phyloP scores from a whole-genome alignment of 345 rosid genomes.

The Syzygium jambos region DNA sequence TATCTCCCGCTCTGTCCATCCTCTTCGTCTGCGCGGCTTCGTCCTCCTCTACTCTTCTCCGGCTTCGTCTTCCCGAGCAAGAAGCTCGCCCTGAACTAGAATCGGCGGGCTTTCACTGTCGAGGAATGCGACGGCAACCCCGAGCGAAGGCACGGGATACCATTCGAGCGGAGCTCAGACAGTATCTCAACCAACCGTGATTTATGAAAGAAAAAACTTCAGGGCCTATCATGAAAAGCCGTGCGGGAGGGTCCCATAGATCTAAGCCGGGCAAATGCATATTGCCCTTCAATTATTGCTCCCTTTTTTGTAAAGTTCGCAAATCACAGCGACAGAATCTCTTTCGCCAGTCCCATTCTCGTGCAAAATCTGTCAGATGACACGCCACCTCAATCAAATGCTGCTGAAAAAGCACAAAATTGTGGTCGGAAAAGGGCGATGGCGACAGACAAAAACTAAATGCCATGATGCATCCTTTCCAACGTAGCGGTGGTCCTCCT shows the following conservation, averaged over 20 bases:
- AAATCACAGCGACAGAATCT: not conserved
- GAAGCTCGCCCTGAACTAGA: too few relatives aligned
- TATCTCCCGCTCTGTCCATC: too few relatives aligned
- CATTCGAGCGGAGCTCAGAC: too few relatives aligned
- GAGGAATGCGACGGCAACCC: too few relatives aligned
- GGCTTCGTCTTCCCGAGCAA: too few relatives aligned
- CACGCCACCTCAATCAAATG: not conserved
- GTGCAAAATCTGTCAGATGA: not conserved
- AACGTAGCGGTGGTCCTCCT: too few relatives aligned
- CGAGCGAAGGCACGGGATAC: too few relatives aligned
- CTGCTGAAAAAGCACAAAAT: not conserved
- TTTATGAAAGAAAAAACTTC: not conserved
- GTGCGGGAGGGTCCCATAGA: accelerated
- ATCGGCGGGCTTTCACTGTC: too few relatives aligned
- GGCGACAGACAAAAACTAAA: not conserved
- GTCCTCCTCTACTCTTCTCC: too few relatives aligned
- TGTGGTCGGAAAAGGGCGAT: not conserved
- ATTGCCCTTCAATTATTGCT: not conserved
- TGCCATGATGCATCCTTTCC: not conserved
- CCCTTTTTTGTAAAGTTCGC: not conserved
- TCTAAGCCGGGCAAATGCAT: not conserved
- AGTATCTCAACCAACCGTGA: not conserved
- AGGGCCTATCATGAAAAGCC: not conserved
- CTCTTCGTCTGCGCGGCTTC: too few relatives aligned
- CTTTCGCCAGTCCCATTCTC: not conserved